Conservation (phyloP, 73 alveolate genomes). For the Diophrys appendiculata region DNA sequence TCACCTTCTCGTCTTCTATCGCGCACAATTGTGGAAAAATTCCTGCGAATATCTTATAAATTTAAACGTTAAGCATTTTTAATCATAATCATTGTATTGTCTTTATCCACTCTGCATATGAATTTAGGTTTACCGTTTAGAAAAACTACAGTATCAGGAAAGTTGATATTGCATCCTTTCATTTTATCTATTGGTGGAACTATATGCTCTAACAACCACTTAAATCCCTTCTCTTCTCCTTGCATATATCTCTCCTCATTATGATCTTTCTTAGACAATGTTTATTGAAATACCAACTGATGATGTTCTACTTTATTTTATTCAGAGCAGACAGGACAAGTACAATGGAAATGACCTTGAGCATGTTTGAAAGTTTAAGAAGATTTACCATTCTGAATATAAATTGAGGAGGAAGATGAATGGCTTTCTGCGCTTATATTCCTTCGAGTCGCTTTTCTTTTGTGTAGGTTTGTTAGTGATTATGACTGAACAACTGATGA, state of each 20-base stretch:
- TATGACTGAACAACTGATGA: no score
- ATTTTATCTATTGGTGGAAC: constrained; percentile 32
- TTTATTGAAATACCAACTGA: not conserved
- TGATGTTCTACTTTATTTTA: constrained; percentile 10
- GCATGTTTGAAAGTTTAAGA: no score
- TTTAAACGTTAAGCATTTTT: constrained; percentile 28
- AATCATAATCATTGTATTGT: constrained; percentile 29
- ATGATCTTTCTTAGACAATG: constrained; percentile 1
- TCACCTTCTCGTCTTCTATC: constrained; percentile 27
- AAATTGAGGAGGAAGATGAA: no score
- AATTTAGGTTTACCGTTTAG: constrained; percentile 38
- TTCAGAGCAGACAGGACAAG: constrained; percentile 40
- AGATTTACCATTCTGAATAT: no score
- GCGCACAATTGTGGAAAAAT: constrained; percentile 47
- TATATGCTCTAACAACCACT: constrained; percentile 24
- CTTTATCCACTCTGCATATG: constrained; percentile 20
- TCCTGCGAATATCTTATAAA: constrained; percentile 53
- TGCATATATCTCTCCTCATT: not conserved
- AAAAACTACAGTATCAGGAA: constrained; percentile 56
- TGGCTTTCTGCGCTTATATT: no score
- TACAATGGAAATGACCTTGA: constrained; percentile 43
- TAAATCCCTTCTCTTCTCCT: constrained; percentile 14
- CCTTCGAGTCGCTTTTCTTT: no score
- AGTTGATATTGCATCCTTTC: constrained; percentile 48
- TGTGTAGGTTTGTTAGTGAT: no score